Percentiles rank a stretch among this genome's conserved stretches.
phyloP scores from a whole-genome alignment of 345 rosid species.

The Kandelia obovata region DNA sequence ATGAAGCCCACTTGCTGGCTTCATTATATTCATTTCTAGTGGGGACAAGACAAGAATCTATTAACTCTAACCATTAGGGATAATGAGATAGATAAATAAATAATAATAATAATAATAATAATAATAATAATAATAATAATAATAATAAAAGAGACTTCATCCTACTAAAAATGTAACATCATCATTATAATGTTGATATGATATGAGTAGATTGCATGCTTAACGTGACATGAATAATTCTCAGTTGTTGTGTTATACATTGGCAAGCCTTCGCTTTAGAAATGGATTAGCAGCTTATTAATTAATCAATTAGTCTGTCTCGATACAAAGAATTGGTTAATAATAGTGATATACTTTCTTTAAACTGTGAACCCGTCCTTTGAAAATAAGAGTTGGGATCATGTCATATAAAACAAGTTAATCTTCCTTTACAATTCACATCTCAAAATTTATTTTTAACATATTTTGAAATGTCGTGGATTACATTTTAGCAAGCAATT shows the following conservation, averaged over 20 bases:
- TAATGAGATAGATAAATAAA: slow-evolving; percentile 11
- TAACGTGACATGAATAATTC: slow-evolving; percentile 39
- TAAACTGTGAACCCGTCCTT: not conserved
- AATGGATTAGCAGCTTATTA: slow-evolving; percentile 8
- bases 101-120: not conserved
- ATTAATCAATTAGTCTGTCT: not conserved
- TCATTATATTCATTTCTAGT: slow-evolving; percentile 15
- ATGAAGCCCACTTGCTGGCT: slow-evolving; percentile 26
- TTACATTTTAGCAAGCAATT: too few relatives aligned
- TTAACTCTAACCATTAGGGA: slow-evolving; percentile 9
- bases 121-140: not conserved
- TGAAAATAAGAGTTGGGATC: too few relatives aligned
- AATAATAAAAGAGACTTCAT: slow-evolving; percentile 2
- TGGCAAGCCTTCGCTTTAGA: slow-evolving; percentile 1
- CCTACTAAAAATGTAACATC: slow-evolving; percentile 30
- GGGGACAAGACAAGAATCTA: slow-evolving; percentile 36
- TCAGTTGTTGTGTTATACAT: slow-evolving; percentile 1
- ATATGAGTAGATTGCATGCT: slow-evolving; percentile 41
- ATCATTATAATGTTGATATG: slow-evolving; percentile 38
- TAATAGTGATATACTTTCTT: not conserved
- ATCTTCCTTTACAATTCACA: too few relatives aligned
- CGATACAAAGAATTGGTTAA: not conserved
- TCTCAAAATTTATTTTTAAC: too few relatives aligned
- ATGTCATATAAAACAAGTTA: too few relatives aligned
- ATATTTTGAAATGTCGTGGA: too few relatives aligned